phyloP scores from a whole-genome alignment of 345 rosid species.

The Corchorus olitorius region DNA sequence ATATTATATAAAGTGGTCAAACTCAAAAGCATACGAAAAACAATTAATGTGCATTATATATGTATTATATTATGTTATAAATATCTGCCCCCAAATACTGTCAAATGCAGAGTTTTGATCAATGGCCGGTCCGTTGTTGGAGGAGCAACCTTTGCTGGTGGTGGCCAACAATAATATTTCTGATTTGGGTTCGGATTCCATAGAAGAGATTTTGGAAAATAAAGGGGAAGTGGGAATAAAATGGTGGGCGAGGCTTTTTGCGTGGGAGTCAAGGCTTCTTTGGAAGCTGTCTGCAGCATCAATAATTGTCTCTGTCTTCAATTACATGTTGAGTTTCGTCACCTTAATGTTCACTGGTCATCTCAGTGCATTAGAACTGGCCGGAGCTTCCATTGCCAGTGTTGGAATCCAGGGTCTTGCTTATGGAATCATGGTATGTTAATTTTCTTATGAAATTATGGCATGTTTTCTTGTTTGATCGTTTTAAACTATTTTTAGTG shows the following conservation, averaged over 20 bases:
- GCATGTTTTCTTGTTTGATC: too few species aligned
- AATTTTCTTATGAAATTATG: too few species aligned
- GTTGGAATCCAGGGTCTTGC: conserved; percentile 97
- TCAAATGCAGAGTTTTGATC: too few species aligned
- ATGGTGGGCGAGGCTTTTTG: conserved; percentile 69
- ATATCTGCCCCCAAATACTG: too few species aligned
- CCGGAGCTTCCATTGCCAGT: conserved; percentile 88
- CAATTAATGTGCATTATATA: too few species aligned
- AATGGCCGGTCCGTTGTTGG: not conserved
- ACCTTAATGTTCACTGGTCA: conserved; percentile 80
- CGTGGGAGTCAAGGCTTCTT: conserved; percentile 81
- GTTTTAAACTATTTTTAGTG: too few species aligned
- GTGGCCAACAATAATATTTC: conserved; percentile 23
- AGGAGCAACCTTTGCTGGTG: conserved; percentile 55
- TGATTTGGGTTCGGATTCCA: conserved; percentile 51
- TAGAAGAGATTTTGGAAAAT: conserved; percentile 60
- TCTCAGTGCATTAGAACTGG: conserved; percentile 71
- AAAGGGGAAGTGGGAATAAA: conserved; percentile 19
- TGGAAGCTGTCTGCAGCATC: conserved; percentile 84
- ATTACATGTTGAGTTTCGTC: conserved; percentile 83
- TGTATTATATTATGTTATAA: too few species aligned
- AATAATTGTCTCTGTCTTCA: conserved; percentile 63
- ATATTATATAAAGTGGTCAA: too few species aligned
- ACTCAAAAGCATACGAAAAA: too few species aligned
- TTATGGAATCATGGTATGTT: conserved; percentile 91